Base-by-base conservation (phyloP, 2,329 filamentous ascomycete genomes). In the Pseudonectria foliicola region DNA sequence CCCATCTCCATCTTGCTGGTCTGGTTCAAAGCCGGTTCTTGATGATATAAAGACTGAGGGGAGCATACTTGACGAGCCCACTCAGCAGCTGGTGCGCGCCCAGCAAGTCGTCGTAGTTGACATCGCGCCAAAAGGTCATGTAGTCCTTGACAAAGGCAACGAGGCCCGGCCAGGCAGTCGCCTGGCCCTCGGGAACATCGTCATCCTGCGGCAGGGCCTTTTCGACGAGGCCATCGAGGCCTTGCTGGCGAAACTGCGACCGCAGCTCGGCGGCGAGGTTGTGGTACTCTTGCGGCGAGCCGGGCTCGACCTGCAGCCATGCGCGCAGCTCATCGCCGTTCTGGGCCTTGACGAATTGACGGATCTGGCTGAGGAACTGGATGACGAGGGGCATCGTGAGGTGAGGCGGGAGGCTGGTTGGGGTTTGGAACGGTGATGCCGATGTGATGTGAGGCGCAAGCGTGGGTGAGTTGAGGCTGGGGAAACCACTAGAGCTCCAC, bases 131-230 rank as follows among this genome's bases (percentile, higher is more conserved):
- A 50, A 89, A 94, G 29, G 74, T 67, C 44, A 95, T 69, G 53
- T 93, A 95, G 32, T 86, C 78, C 49, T 78, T 82, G 58, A 93
- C 76, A 53, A 95, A 93, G 3, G 77, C 73, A 32, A 82, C 68
- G 55, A 95, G 87, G 1, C 82, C 77, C 1, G 78, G 75, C 86
- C 87, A 94, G 1, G 73, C 70, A 7, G 80, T 73, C 27, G 73
- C 78, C 43, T 75, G 70, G 2, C 78, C 80, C 33, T 83, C 77
- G 1, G 70, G 66, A 2, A 77, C 71, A 27, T 82, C 72, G 34
- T 81, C 73, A 7, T 80, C 75, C 40, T 80, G 71, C 0, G 81
- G 80, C 2, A 90, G 67, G 10, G 73, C 64, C 29, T 68, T 70
- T 38, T 80, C 76, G 43, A 86, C 76, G 41, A 80, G 68, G 40